These are phyloP conservation scores for Nicotiana tabacum DNA, from an alignment of 257 asterid genomes.

Conservation along the genomic window DNA sequence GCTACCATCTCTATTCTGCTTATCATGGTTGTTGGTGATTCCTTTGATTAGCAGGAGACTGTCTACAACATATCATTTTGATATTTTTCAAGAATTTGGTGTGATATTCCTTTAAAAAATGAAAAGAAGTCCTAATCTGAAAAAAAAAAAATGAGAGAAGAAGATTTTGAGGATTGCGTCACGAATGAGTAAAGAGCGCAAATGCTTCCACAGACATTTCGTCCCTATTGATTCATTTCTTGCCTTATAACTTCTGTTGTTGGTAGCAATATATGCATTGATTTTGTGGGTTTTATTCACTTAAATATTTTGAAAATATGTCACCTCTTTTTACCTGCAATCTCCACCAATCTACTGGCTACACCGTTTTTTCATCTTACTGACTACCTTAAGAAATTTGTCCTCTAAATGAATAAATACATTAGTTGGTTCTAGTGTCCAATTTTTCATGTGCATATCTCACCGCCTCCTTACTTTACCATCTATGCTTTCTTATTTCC, in stretches of 20 bases:
- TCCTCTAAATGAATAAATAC: constrained; percentile 2
- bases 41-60: background rate
- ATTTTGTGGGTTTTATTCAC: background rate
- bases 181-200: background rate
- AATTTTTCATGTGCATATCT: background rate
- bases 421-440: background rate
- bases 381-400: background rate
- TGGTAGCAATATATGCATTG: background rate
- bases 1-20: background rate
- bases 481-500: background rate
- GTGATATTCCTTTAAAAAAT: background rate
- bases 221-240: background rate
- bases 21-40: background rate
- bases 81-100: background rate
- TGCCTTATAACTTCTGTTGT: background rate
- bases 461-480: background rate
- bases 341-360: background rate
- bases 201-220: background rate
- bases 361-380: background rate
- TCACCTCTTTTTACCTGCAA: background rate
- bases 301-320: background rate
- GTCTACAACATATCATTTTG: background rate
- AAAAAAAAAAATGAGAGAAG: background rate
- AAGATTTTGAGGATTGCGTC: background rate
- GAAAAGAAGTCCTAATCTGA: background rate